Evolutionary conservation across 1,284 basidiomycete species (phyloP), one percentile per base, ranked within the genome.

Genomic region (Pseudozyma sp.): DNA sequence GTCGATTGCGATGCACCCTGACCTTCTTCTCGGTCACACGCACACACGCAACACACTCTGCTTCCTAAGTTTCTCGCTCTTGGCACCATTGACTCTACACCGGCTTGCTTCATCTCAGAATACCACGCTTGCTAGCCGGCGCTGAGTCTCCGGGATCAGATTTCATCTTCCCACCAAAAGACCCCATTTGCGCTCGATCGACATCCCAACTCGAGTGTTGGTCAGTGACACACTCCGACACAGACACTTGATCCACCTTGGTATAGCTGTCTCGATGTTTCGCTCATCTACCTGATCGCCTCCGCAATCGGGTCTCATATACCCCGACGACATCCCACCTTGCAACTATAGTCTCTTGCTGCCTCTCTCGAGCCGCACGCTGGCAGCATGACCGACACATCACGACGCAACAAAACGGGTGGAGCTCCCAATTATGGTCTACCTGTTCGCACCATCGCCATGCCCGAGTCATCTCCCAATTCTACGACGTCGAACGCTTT

Each of bases 341-440:
- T 31, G 25, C 25, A 10, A 25, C 7, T 43, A 31, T 31, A 31
- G 25, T 31, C 25, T 31, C 25, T 31, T 6, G 25, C 25, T 31
- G 25, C 25, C 25, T 31, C 3, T 31, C 25, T 31, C n/a, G 40
- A 42, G 19, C 35, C 35, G n/a, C 10, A 5, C 35, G 5, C 35
- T 31, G 8, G 9, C 52, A 42, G 18, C 47, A 63, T 69, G 66
- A 53, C 59, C 34, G 56, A 59, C 19, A 52, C 68, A 18, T 49
- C 61, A 14, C 16, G 31, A 1, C 68, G 39, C 12, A 7, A 21
- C 21, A 34, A 35, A n/a, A 42, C 58, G 25, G 35, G 54, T 16
- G 18, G 21, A 14, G 40, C 7, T 19, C 12, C 34, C 50, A 50
- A 47, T 34, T 45, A 53, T 21, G 54, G 68, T 25, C 40, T 57